Conservation (phyloP, 805 yeast species). For the Pichia nanzhaoensis region DNA sequence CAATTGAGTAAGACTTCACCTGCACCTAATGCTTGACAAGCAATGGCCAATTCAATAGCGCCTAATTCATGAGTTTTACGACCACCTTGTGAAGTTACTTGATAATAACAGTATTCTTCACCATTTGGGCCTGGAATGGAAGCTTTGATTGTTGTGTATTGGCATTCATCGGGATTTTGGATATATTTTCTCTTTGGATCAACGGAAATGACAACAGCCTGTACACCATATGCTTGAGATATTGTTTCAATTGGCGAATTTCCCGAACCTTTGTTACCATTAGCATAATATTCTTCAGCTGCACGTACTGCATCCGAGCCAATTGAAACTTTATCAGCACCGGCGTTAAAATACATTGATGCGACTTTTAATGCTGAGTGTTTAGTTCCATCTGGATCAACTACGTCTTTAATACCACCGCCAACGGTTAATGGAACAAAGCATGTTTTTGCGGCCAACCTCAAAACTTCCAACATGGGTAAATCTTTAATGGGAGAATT, state of each 20-base stretch:
- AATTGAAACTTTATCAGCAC: conserved; percentile 96
- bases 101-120: conserved; percentile 85
- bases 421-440: conserved; percentile 98
- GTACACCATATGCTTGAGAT: conserved; percentile 86
- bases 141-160: conserved; percentile 60
- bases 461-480: conserved; percentile 91
- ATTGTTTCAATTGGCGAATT: conserved; percentile 88
- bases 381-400: conserved; percentile 73
- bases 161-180: conserved; percentile 48
- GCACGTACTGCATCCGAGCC: conserved; percentile 96
- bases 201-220: conserved; percentile 97
- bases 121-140: conserved; percentile 76
- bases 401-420: conserved; percentile 91
- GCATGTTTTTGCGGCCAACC: conserved; percentile 75
- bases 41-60: conserved; percentile 80
- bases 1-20: conserved; percentile 93
- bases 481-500: conserved; percentile 88
- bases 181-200: conserved; percentile 91
- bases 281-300: conserved; percentile 71
- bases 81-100: conserved; percentile 96
- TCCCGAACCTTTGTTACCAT: conserved; percentile 57
- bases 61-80: conserved; percentile 84
- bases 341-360: conserved; percentile 83
- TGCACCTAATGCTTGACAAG: conserved; percentile 91
- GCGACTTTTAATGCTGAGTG: conserved; percentile 91